Evolutionary conservation across 768 basidiomycete genomes (phyloP), one percentile per base, ranked within the genome.

Genomic region (Boletales sp.): DNA sequence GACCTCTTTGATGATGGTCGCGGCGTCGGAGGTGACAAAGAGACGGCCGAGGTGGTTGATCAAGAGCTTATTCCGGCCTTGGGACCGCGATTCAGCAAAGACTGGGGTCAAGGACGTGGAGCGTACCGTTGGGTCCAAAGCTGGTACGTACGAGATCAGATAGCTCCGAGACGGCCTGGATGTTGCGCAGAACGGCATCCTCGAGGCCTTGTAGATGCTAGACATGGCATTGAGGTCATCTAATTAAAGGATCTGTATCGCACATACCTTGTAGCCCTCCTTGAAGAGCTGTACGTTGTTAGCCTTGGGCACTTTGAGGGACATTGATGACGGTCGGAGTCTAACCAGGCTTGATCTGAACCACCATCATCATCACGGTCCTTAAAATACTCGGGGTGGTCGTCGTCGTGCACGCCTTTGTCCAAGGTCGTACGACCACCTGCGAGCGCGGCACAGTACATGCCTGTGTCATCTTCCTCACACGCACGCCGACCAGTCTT

Each of bases 21-120:
- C 97, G 10, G 97, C 95, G 81, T 99, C 95, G 41, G 93, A 95
- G 31, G 97, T 99, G 52, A 98, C 94, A 71, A 98, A 98, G 35
- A 97, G 78, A 68, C 85, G 80, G 47, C 94, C 94, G 32, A 99
- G 78, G 70, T 98, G 95, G 69, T 99, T 99, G 72, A 99, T 95
- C 67, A 99, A 74, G 47, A 99, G 83, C 70, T 99, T 99, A 72
- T 97, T 99, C 45, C 95, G 82, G 42, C 95, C 95, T 92, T 62
- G 18, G 11, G 13, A 47, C 48, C 30, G 29, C 50, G 31, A 51
- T 53, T 55, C 48, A 56, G 43, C 24, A 21, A 19, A 3, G n/a
- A 9, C 17, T 34, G 10, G 13, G 40, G 15, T 24, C 42, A 52
- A 13, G 14, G 45, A 37, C 17, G 14, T 31, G 0, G 39, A 40